Evolutionary conservation across 1,284 basidiomycete genomes (phyloP), one percentile per base, ranked within the genome.

Genomic region (Ceraceosorus guamensis): DNA sequence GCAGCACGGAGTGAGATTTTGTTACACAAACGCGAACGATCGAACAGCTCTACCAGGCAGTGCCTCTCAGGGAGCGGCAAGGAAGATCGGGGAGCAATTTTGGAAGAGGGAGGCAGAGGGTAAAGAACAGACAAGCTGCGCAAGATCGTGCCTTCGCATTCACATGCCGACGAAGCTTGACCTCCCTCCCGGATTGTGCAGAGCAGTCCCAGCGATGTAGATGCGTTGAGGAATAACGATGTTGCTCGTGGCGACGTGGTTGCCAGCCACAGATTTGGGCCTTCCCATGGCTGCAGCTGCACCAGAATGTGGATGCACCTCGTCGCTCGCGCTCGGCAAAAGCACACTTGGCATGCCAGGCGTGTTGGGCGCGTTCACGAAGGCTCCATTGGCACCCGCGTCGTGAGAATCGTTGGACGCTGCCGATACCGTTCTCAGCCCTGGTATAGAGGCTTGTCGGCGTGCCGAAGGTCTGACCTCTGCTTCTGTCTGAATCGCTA

Each of bases 101-200:
- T 24, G 3, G 24, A 24, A 24, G 24, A 3, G 24, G 24, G 24
- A 24, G 24, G 24, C 24, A 24, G 24, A 24, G 24, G 24, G 24
- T 24, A 24, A 24, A 24, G 24, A 24, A 24, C 24, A 24, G 24
- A 24, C 24, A 24, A 24, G 24, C 24, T 24, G 24, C 24, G 24
- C 3, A 24, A 24, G 24, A 24, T 24, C 24, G 24, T 24, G 24
- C 3, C 24, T 24, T 24, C 24, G 24, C 24, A 24, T 24, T 24
- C 24, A 83, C 47, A 96, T 78, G 11, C 90, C 90, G 65, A 96
- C 91, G 87, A 87, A 97, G 67, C 88, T 92, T 71, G 89, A 89
- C 46, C 87, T 80, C 1, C 93, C 93, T 0, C 84, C 84, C 0
- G 90, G 84, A 77, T 97, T 97, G 72, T 95, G 91, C 76, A 97